Evolutionary conservation across 2,329 filamentous ascomycete species (phyloP).

Genomic region (Lachnellula occidentalis): DNA sequence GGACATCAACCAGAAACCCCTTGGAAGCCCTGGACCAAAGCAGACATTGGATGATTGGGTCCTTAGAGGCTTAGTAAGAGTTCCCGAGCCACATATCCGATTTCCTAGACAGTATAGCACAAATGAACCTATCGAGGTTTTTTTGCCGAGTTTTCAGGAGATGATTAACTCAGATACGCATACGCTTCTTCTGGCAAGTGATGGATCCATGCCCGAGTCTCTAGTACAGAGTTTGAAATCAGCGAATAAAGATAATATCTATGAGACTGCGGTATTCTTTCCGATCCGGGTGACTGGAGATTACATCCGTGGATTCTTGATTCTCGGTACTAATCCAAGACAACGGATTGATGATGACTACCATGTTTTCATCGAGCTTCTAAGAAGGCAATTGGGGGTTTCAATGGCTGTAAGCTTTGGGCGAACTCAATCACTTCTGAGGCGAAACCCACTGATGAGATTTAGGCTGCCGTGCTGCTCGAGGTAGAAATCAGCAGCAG

Average conservation of each 20-base stretch:
- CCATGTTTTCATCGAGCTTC: slow-evolving; percentile 55
- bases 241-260: slow-evolving; percentile 61
- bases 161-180: slow-evolving; percentile 13
- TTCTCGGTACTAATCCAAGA: slow-evolving; percentile 65
- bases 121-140: slow-evolving; percentile 8
- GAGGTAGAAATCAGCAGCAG: slow-evolving; percentile 63
- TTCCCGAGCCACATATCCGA: slow-evolving; percentile 3
- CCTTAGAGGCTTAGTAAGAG: slow-evolving; percentile 17
- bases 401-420: slow-evolving; percentile 45
- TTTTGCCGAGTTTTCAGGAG: slow-evolving; percentile 13
- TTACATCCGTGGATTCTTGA: slow-evolving; percentile 58
- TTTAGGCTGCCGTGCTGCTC: slow-evolving; percentile 56
- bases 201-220: slow-evolving; percentile 50
- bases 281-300: slow-evolving; percentile 65
- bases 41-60: slow-evolving; percentile 15
- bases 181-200: slow-evolving; percentile 18
- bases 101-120: slow-evolving; percentile 7
- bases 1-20: slow-evolving; percentile 20
- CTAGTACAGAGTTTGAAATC: slow-evolving; percentile 55
- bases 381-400: slow-evolving; percentile 54
- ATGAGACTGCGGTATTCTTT: slow-evolving; percentile 60
- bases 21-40: slow-evolving; percentile 16
- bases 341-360: slow-evolving; percentile 70
- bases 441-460: neutral
- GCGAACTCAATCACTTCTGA: no score